Percentiles rank a stretch among this genome's conserved stretches.
phyloP scores from a whole-genome alignment of 2,329 filamentous ascomycete species.

The Claviceps sp. region DNA sequence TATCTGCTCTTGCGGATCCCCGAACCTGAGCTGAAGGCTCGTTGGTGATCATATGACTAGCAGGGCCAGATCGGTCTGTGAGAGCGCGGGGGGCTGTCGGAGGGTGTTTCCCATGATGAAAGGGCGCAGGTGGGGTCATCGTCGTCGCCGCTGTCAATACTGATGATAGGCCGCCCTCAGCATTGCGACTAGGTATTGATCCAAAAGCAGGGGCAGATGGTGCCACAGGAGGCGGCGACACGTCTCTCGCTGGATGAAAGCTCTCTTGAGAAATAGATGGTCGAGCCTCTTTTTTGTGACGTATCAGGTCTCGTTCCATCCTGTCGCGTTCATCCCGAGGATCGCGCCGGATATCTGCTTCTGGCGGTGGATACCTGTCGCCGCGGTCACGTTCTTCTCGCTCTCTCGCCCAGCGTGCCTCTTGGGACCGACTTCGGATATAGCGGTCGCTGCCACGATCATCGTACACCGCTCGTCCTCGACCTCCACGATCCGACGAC shows the following conservation, averaged over 20 bases:
- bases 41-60: conserved; percentile 18
- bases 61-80: conserved; percentile 34
- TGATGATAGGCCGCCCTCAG: conserved; percentile 15
- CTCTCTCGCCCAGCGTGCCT: conserved; percentile 45
- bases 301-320: conserved; percentile 31
- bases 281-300: conserved; percentile 36
- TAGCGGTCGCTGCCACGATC: conserved; percentile 47
- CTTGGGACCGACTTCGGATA: conserved; percentile 51
- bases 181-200: conserved; percentile 35
- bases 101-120: conserved; percentile 25
- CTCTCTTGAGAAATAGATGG: conserved; percentile 34
- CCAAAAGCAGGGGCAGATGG: conserved; percentile 46
- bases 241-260: conserved; percentile 32
- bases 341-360: conserved; percentile 28
- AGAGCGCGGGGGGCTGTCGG: conserved; percentile 41
- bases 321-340: conserved; percentile 33
- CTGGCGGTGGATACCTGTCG: conserved; percentile 26
- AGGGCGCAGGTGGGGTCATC: not conserved
- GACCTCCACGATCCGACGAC: conserved; percentile 34
- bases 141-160: not conserved
- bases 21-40: conserved; percentile 20
- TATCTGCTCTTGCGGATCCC: conserved; percentile 27
- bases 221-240: conserved; percentile 43
- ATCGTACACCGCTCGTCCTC: conserved; percentile 45
- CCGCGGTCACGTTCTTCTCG: conserved; percentile 40